A percentile compares a stretch with the other conserved stretches of the same genome.
These are phyloP conservation scores for Abelmoschus esculentus DNA, from an alignment of 345 rosid genomes.

Conservation along the genomic window DNA sequence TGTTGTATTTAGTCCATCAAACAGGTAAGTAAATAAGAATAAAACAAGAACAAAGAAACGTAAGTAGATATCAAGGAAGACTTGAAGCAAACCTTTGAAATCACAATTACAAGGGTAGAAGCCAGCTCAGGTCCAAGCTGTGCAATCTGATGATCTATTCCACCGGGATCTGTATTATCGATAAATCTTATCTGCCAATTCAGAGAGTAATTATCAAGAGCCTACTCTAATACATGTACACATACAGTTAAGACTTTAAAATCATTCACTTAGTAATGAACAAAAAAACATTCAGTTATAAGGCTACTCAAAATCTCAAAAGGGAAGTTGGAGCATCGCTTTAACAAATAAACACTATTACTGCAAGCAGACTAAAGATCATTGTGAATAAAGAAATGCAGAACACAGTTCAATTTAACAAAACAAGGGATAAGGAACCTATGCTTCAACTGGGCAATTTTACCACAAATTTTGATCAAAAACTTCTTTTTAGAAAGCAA, in stretches of 20 bases:
- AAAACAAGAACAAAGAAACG: not conserved
- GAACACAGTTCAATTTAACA: not conserved
- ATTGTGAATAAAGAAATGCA: not conserved
- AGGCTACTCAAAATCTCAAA: not conserved
- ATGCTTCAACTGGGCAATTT: too few relatives aligned
- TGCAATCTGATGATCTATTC: slow-evolving; percentile 94
- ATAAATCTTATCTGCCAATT: slow-evolving; percentile 79
- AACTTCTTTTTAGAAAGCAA: not conserved
- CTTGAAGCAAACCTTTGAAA: slow-evolving; percentile 64
- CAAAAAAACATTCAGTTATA: not conserved
- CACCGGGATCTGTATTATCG: slow-evolving; percentile 95
- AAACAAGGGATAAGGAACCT: not conserved
- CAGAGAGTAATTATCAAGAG: slow-evolving; percentile 9
- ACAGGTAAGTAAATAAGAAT: not conserved
- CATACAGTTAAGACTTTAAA: not conserved
- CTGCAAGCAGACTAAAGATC: not conserved
- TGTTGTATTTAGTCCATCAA: not conserved
- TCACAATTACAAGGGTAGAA: slow-evolving; percentile 82
- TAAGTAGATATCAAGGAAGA: not conserved
- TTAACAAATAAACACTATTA: not conserved
- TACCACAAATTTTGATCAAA: too few relatives aligned
- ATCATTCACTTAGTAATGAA: too few relatives aligned
- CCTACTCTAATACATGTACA: not conserved
- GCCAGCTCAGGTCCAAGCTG: slow-evolving; percentile 92
- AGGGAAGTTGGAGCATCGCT: not conserved